Evolutionary conservation across 1,284 basidiomycete genomes (phyloP).

Genomic region (Cystobasidium sp.): DNA sequence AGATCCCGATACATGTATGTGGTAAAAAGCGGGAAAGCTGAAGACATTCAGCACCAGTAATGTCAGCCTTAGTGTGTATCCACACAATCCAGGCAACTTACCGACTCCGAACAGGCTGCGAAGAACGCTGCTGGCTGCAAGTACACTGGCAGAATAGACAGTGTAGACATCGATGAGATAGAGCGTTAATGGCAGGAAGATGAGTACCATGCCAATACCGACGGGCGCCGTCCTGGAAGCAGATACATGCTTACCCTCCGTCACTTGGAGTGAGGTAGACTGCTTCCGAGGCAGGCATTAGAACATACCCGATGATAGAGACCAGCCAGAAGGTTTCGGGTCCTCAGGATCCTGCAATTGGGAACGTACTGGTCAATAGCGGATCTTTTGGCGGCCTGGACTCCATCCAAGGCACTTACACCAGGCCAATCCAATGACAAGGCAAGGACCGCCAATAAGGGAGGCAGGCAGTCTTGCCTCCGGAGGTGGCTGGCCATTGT

Average conservation of each 20-base stretch:
- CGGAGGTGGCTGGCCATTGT: slow-evolving; percentile 46
- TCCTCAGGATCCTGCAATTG: slow-evolving; percentile 56
- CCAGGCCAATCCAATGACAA: slow-evolving; percentile 58
- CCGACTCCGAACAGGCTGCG: slow-evolving; percentile 33
- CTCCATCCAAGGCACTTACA: slow-evolving; percentile 34
- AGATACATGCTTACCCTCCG: neutral
- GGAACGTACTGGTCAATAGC: too few species aligned
- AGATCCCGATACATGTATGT: slow-evolving; percentile 64
- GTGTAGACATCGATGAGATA: slow-evolving; percentile 29
- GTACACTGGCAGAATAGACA: slow-evolving; percentile 14
- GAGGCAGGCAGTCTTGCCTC: slow-evolving; percentile 44
- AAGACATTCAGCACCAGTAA: too few species aligned
- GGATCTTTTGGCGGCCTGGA: neutral
- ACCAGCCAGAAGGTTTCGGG: slow-evolving; percentile 56
- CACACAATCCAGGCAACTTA: too few species aligned
- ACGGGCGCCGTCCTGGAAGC: slow-evolving; percentile 17
- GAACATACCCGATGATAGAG: slow-evolving; percentile 62
- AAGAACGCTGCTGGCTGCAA: slow-evolving; percentile 29
- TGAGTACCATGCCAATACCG: slow-evolving; percentile 64
- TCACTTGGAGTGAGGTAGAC: neutral
- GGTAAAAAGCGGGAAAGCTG: slow-evolving; percentile 55
- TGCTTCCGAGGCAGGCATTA: slow-evolving; percentile 50
- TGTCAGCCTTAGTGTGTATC: too few species aligned
- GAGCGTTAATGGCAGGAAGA: slow-evolving; percentile 61
- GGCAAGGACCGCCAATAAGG: slow-evolving; percentile 55